These are phyloP conservation scores for Exophiala aquamarina DNA, from an alignment of 2,329 filamentous ascomycete species.

Conservation along the genomic window DNA sequence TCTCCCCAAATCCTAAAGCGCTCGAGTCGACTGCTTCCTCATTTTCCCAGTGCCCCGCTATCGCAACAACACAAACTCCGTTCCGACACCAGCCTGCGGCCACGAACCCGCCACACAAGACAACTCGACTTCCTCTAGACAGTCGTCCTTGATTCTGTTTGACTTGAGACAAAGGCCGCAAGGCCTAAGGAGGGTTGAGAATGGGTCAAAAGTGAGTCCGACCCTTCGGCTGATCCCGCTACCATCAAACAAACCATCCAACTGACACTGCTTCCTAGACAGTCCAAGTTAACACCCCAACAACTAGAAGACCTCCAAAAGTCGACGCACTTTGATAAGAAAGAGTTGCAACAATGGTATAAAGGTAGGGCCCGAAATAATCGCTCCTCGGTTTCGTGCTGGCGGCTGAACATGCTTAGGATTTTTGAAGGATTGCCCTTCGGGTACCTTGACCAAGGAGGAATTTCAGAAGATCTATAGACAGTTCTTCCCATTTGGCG, in stretches of 20 bases:
- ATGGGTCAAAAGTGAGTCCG: conserved; percentile 27
- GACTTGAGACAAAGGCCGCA: conserved; percentile 12
- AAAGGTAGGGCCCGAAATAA: conserved; percentile 66
- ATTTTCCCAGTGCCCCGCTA: too few relatives aligned
- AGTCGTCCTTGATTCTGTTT: neutral
- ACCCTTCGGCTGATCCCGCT: neutral
- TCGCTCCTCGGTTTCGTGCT: neutral
- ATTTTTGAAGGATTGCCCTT: conserved; percentile 94
- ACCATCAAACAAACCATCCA: neutral
- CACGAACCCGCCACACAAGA: too few relatives aligned
- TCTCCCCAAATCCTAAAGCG: too few relatives aligned
- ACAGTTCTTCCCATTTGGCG: conserved; percentile 98
- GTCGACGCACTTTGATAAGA: conserved; percentile 98
- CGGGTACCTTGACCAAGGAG: conserved; percentile 93
- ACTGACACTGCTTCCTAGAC: conserved; percentile 54
- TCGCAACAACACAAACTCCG: too few relatives aligned
- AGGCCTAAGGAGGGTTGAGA: conserved; percentile 18
- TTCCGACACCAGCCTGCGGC: too few relatives aligned
- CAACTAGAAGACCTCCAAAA: conserved; percentile 94
- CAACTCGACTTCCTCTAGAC: too few relatives aligned
- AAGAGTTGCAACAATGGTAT: conserved; percentile 99
- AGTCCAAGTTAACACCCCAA: conserved; percentile 96
- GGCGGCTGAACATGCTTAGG: conserved; percentile 15
- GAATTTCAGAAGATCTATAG: conserved; percentile 99
- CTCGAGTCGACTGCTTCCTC: too few relatives aligned